phyloP scores from a whole-genome alignment of 2,329 filamentous ascomycete species.

The Beauveria asiatica region DNA sequence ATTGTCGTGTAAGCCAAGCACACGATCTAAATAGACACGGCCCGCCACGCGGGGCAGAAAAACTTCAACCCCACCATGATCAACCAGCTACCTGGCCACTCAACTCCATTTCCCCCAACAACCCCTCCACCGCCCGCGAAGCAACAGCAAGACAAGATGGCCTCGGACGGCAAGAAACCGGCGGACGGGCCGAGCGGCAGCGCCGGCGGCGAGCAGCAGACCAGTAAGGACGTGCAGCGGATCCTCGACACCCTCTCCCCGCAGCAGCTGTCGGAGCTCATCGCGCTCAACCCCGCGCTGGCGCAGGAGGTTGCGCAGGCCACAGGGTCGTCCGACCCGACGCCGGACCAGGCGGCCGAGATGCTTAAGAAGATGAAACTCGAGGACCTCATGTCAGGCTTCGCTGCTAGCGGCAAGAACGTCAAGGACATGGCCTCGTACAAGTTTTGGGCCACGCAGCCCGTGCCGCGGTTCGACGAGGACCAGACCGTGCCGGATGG shows the following conservation, averaged over 20 bases:
- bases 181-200: constrained; percentile 28
- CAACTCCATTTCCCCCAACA: not conserved
- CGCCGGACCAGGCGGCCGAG: constrained; percentile 37
- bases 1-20: not conserved
- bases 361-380: constrained; percentile 56
- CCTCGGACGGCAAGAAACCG: constrained; percentile 26
- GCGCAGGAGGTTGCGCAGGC: constrained; percentile 45
- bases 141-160: constrained; percentile 12
- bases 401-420: constrained; percentile 75
- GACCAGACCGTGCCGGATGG: constrained; percentile 58
- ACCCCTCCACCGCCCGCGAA: not conserved
- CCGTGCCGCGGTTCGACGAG: constrained; percentile 75
- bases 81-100: constrained; percentile 3
- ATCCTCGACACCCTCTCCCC: constrained; percentile 45
- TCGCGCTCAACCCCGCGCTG: constrained; percentile 64
- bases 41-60: not conserved
- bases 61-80: constrained; percentile 11
- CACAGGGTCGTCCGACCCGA: constrained; percentile 27
- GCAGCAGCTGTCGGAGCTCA: constrained; percentile 55
- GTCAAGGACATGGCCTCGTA: constrained; percentile 94
- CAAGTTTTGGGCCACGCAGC: constrained; percentile 98
- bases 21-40: not conserved
- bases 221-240: constrained; percentile 36
- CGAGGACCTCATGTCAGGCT: constrained; percentile 64
- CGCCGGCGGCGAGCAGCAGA: constrained; percentile 20